Evolutionary conservation across 768 basidiomycete species (phyloP).

Genomic region (Tricholoma flavovirens): DNA sequence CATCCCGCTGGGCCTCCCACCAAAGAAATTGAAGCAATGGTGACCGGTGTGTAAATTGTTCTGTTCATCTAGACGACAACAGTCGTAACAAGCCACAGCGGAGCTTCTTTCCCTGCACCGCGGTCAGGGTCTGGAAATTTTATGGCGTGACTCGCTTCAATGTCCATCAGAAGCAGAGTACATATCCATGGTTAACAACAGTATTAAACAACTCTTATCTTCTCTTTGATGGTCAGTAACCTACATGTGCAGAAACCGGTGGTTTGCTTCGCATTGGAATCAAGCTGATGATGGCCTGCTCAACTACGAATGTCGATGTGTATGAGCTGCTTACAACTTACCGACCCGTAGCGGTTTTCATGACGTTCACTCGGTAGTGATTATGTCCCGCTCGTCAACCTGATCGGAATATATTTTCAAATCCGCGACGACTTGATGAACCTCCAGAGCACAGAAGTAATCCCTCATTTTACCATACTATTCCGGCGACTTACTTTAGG

Average conservation of each 20-base stretch:
- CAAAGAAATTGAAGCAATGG: constrained; percentile 57
- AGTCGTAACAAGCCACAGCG: constrained; percentile 20
- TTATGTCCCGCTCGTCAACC: constrained; percentile 88
- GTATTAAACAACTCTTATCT: constrained; percentile 35
- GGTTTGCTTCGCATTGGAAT: constrained; percentile 88
- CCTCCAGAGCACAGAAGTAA: constrained; percentile 77
- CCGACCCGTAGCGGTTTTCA: background rate
- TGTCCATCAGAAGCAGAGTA: constrained; percentile 97
- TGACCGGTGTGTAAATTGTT: constrained; percentile 51
- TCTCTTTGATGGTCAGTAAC: background rate
- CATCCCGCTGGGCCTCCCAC: constrained; percentile 20
- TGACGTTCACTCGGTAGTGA: constrained; percentile 42
- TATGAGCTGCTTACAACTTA: constrained; percentile 24
- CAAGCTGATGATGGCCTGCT: constrained; percentile 94
- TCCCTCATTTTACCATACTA: constrained; percentile 7
- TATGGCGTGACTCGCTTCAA: constrained; percentile 87
- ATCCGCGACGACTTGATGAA: constrained; percentile 99
- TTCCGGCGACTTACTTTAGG: background rate
- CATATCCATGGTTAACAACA: constrained; percentile 93
- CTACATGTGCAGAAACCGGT: constrained; percentile 68
- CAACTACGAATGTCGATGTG: constrained; percentile 56
- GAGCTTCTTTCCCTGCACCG: constrained; percentile 86
- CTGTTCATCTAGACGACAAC: background rate
- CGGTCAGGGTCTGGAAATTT: constrained; percentile 90
- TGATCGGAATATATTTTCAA: constrained; percentile 93